phyloP scores from a whole-genome alignment of 2,329 filamentous ascomycete species.

The Fusarium sp. region DNA sequence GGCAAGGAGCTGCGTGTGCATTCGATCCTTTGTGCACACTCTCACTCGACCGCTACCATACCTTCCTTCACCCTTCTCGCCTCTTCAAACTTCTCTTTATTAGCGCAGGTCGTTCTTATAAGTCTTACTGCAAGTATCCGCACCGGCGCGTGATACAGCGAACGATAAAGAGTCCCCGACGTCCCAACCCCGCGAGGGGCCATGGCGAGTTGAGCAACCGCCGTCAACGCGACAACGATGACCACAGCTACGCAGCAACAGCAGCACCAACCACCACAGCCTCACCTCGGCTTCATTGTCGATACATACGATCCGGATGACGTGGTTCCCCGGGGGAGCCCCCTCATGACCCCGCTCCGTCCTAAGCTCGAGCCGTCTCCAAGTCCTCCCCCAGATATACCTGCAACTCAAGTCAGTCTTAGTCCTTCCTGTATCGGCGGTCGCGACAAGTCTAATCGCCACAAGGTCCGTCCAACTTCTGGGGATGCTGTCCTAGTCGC shows the following conservation, averaged over 20 bases:
- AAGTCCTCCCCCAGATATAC: slow-evolving; percentile 53
- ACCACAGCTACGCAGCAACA: slow-evolving; percentile 51
- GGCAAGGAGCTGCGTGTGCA: slow-evolving; percentile 2
- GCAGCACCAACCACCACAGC: slow-evolving; percentile 47
- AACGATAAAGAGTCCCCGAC: slow-evolving; percentile 26
- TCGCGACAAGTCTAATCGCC: slow-evolving; percentile 63
- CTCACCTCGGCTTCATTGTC: slow-evolving; percentile 42
- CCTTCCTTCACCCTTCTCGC: slow-evolving; percentile 3
- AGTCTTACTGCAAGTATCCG: slow-evolving; percentile 3
- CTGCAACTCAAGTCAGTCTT: slow-evolving; percentile 51
- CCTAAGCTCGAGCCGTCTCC: slow-evolving; percentile 49
- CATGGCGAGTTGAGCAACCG: slow-evolving; percentile 51
- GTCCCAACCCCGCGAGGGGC: slow-evolving; percentile 39
- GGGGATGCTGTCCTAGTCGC: slow-evolving; percentile 75
- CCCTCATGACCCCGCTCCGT: slow-evolving; percentile 52
- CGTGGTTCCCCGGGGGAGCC: slow-evolving; percentile 55
- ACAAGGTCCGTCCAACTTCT: slow-evolving; percentile 66
- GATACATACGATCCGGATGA: slow-evolving; percentile 60
- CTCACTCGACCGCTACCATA: slow-evolving; percentile 3
- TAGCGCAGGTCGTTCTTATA: slow-evolving; percentile 1
- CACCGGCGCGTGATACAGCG: slow-evolving; percentile 24
- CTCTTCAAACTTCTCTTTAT: slow-evolving; percentile 1
- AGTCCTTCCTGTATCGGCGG: slow-evolving; percentile 46
- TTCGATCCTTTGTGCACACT: slow-evolving; percentile 1
- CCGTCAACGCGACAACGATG: slow-evolving; percentile 47